These are phyloP conservation scores for Xerocomellus dryophilus DNA, from an alignment of 768 basidiomycete genomes.

Conservation along the genomic window DNA sequence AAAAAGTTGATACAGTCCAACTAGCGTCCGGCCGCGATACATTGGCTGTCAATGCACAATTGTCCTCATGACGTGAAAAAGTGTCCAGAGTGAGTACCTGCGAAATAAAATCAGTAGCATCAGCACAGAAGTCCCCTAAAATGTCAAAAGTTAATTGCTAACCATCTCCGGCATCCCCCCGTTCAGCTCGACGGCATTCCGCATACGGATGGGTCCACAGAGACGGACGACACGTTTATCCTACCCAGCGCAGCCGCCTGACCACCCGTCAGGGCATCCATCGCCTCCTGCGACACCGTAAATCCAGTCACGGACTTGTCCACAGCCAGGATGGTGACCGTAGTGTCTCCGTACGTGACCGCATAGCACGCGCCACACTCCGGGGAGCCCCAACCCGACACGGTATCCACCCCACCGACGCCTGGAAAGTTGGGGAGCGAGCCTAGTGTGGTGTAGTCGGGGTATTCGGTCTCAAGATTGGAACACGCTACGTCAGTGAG, in stretches of 20 bases:
- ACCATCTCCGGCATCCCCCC: neutral
- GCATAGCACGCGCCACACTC: constrained; percentile 33
- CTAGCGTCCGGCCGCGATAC: neutral
- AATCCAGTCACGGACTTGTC: constrained; percentile 47
- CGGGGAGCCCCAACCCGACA: constrained; percentile 22
- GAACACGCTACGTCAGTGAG: constrained; percentile 38
- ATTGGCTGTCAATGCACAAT: neutral
- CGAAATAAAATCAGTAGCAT: neutral
- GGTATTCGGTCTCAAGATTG: constrained; percentile 28
- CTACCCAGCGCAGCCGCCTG: constrained; percentile 15
- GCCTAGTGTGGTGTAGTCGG: constrained; percentile 34
- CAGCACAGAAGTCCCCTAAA: neutral
- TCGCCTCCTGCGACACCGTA: constrained; percentile 31
- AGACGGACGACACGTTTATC: constrained; percentile 15
- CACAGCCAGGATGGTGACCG: constrained; percentile 52
- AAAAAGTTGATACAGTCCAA: constrained; percentile 2
- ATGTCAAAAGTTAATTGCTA: neutral
- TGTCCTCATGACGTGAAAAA: neutral
- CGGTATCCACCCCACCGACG: constrained; percentile 32
- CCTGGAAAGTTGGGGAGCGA: constrained; percentile 38
- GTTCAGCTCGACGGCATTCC: neutral
- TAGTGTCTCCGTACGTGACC: constrained; percentile 30
- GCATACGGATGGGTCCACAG: neutral
- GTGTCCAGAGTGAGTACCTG: neutral
- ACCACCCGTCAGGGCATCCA: constrained; percentile 22